phyloP scores from a whole-genome alignment of 352 stramenopile genomes.

The Phytopythium mirpurense region DNA sequence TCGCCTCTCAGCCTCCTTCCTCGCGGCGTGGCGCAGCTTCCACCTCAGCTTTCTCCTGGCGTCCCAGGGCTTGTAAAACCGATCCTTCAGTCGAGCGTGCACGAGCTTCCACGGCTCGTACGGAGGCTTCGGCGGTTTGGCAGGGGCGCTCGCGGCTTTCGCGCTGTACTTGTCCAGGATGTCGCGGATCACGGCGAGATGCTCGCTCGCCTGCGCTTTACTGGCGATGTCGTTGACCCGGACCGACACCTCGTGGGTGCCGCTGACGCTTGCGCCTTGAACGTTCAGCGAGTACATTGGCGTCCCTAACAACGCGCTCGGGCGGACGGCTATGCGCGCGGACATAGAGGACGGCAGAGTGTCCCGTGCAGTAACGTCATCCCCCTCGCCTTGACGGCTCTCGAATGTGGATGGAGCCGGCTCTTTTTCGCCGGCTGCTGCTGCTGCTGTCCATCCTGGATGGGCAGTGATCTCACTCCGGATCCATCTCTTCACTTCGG shows the following conservation, averaged over 20 bases:
- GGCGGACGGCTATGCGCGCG: constrained; percentile 1
- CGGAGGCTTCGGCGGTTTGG: not conserved
- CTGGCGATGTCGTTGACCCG: constrained; percentile 3
- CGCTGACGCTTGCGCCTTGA: not conserved
- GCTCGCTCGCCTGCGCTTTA: not conserved
- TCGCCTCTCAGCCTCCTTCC: too few species aligned
- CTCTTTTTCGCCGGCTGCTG: not conserved
- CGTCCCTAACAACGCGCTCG: not conserved
- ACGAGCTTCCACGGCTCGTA: not conserved
- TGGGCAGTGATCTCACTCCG: not conserved
- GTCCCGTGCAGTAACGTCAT: not conserved
- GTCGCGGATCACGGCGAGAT: not conserved
- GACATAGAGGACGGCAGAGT: not conserved
- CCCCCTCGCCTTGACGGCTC: not conserved
- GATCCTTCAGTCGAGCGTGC: not conserved
- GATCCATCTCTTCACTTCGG: not conserved
- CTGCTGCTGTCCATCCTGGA: not conserved
- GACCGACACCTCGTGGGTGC: constrained; percentile 1
- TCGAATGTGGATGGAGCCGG: not conserved
- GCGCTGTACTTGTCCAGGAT: not conserved
- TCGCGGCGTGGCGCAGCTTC: too few species aligned
- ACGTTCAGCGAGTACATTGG: not conserved
- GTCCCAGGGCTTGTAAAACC: too few species aligned
- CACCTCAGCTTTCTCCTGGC: too few species aligned
- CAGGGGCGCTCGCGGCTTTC: not conserved